Evolutionary conservation across 129 eudicot genomes (phyloP).

Genomic region (Flaveria bidentis): DNA sequence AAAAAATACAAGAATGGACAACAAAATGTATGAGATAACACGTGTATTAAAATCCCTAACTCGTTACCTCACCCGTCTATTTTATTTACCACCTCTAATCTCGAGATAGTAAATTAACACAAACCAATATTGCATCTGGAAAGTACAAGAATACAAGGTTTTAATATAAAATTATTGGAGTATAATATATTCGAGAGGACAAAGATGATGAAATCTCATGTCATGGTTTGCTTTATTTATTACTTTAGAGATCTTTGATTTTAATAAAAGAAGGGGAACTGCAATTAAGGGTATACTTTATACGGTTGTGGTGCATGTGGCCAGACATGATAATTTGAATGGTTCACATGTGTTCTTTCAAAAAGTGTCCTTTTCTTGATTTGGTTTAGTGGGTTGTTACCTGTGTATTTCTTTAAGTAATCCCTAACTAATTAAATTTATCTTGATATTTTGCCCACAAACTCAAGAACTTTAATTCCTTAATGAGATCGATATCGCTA

Average conservation of each 20-base stretch:
- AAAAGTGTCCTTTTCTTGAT: conserved; percentile 37
- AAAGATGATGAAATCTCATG: conserved; percentile 55
- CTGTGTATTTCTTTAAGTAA: conserved; percentile 21
- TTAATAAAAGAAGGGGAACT: conserved; percentile 26
- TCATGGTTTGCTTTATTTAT: conserved; percentile 36
- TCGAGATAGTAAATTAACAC: neutral
- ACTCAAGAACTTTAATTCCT: conserved; percentile 14
- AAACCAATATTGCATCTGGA: neutral
- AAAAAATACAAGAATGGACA: neutral
- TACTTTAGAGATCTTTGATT: conserved; percentile 40
- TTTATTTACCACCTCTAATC: too few relatives aligned
- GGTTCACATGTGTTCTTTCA: conserved; percentile 51
- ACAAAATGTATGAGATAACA: neutral
- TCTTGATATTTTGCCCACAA: conserved; percentile 5
- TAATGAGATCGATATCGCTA: conserved; percentile 18
- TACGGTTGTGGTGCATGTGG: conserved; percentile 65
- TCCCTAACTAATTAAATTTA: conserved; percentile 26
- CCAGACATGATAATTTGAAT: conserved; percentile 56
- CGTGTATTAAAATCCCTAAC: neutral
- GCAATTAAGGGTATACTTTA: conserved; percentile 42
- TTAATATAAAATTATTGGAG: conserved; percentile 2
- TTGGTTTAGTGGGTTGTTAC: conserved; percentile 33
- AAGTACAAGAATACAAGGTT: conserved; percentile 14
- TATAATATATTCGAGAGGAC: conserved; percentile 34
- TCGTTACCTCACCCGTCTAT: neutral